These are phyloP conservation scores for Tricholoma hemisulphureum DNA, from an alignment of 768 basidiomycete genomes.

Conservation along the genomic window DNA sequence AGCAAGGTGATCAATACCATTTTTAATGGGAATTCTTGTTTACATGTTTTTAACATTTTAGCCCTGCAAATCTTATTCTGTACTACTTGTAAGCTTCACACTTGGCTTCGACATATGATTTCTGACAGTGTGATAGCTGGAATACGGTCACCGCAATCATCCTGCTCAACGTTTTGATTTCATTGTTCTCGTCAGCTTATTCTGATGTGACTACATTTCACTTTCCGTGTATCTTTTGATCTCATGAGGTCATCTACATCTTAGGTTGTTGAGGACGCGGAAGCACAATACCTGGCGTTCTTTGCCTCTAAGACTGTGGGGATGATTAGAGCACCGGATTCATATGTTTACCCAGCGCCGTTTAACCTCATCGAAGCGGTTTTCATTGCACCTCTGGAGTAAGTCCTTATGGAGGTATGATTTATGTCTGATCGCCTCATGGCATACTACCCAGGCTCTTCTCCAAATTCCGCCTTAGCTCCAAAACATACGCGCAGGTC, in stretches of 20 bases:
- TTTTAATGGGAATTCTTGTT: neutral
- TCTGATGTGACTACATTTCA: constrained; percentile 60
- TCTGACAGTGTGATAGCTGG: constrained; percentile 51
- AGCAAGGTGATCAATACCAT: constrained; percentile 36
- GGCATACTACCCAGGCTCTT: constrained; percentile 33
- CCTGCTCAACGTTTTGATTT: constrained; percentile 90
- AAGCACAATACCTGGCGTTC: constrained; percentile 88
- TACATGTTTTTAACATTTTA: constrained; percentile 19
- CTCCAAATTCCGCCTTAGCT: constrained; percentile 43
- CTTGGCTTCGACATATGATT: neutral
- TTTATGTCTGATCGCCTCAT: constrained; percentile 4
- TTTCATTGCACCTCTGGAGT: constrained; percentile 87
- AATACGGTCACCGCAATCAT: constrained; percentile 80
- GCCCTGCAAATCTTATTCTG: constrained; percentile 59
- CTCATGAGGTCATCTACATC: neutral
- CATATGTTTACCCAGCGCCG: constrained; percentile 87
- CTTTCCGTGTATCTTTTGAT: neutral
- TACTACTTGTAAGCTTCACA: constrained; percentile 70
- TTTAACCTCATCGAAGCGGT: constrained; percentile 86
- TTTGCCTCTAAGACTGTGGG: constrained; percentile 84
- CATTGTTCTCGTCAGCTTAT: constrained; percentile 92
- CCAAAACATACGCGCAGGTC: constrained; percentile 59
- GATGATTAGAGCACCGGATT: constrained; percentile 85
- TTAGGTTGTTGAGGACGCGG: constrained; percentile 78
- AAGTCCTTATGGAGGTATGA: constrained; percentile 26